Percentiles rank a stretch among this genome's conserved stretches.
These are phyloP conservation scores for Psilocybe azurescens DNA, from an alignment of 768 basidiomycete genomes.

Conservation along the genomic window DNA sequence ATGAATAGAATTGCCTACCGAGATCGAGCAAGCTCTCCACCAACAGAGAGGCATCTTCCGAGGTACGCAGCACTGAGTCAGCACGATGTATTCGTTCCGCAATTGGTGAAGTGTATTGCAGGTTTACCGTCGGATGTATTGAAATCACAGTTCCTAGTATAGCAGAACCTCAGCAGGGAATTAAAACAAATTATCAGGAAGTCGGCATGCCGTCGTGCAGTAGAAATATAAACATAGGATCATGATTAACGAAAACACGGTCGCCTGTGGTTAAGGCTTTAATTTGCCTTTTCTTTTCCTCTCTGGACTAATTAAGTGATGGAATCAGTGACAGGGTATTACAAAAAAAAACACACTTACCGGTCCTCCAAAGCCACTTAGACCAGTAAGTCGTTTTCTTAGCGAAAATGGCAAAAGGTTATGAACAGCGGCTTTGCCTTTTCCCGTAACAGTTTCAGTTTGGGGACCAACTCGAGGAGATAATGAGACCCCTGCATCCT, in stretches of 20 bases:
- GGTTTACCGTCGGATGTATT: conserved; percentile 49
- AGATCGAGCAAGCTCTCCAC: conserved; percentile 67
- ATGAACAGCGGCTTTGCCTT: not conserved
- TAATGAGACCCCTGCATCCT: not conserved
- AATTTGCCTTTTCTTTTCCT: conserved; percentile 30
- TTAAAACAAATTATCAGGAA: not conserved
- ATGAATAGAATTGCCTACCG: conserved; percentile 28
- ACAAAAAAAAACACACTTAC: conserved; percentile 20
- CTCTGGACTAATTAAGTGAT: conserved; percentile 20
- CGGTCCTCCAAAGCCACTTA: conserved; percentile 31
- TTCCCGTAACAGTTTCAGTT: not conserved
- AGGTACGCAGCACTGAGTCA: conserved; percentile 65
- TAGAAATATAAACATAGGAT: conserved; percentile 70
- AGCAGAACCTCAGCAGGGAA: not conserved
- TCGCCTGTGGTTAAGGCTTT: conserved; percentile 48
- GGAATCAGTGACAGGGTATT: not conserved
- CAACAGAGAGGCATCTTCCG: conserved; percentile 65
- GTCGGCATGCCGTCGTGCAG: conserved; percentile 53
- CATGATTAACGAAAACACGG: conserved; percentile 58
- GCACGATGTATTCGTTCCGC: conserved; percentile 56
- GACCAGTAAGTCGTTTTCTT: conserved; percentile 23
- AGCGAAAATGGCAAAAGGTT: conserved; percentile 11
- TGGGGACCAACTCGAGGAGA: not conserved
- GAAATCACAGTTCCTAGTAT: conserved; percentile 61
- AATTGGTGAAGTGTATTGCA: conserved; percentile 60